These are phyloP conservation scores for Ogataea methylovora DNA, from an alignment of 805 yeast genomes.

Conservation along the genomic window DNA sequence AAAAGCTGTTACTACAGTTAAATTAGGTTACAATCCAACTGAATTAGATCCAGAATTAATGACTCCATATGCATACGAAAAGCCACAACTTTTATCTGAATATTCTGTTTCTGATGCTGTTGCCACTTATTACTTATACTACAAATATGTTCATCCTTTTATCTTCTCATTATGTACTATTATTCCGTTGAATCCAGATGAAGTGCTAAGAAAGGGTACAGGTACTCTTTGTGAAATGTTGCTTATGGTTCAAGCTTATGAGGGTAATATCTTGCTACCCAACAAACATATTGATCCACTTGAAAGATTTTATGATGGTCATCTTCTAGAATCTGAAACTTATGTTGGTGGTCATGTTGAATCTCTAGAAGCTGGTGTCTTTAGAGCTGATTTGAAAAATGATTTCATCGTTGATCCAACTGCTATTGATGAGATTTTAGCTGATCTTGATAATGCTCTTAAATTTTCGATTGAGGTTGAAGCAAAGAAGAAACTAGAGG, in stretches of 20 bases:
- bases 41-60: constrained; percentile 95
- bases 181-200: constrained; percentile 94
- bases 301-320: constrained; percentile 95
- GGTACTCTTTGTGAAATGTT: constrained; percentile 98
- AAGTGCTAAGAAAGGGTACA: constrained; percentile 91
- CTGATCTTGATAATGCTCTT: constrained; percentile 67
- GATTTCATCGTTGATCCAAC: constrained; percentile 74
- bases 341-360: constrained; percentile 99
- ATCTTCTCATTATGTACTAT: constrained; percentile 93
- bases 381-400: constrained; percentile 76
- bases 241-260: constrained; percentile 91
- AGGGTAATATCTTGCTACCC: constrained; percentile 70
- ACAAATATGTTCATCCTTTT: constrained; percentile 96
- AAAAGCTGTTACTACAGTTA: constrained; percentile 94
- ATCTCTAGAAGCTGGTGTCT: constrained; percentile 95
- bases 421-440: constrained; percentile 72
- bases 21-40: constrained; percentile 91
- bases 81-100: constrained; percentile 88
- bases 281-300: constrained; percentile 90
- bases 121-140: constrained; percentile 92
- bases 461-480: constrained; percentile 82
- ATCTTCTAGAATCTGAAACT: constrained; percentile 87
- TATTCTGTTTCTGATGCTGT: constrained; percentile 99
- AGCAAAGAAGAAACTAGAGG: constrained; percentile 61
- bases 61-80: constrained; percentile 95